phyloP scores from a whole-genome alignment of 495 filamentous ascomycete genomes.

The Xylaria intraflava region DNA sequence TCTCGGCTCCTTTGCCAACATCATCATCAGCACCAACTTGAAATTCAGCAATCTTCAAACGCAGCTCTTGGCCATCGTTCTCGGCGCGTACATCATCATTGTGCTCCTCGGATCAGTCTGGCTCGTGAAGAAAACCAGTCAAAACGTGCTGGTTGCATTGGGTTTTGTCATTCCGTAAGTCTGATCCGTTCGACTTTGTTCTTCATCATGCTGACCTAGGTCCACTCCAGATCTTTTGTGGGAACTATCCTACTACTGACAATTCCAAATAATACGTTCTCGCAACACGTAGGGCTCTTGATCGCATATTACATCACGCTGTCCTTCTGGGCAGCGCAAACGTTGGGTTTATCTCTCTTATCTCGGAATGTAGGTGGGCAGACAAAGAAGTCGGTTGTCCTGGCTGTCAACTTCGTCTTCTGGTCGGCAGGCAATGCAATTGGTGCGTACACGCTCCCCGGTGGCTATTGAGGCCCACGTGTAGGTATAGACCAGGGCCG shows the following conservation, averaged over 20 bases:
- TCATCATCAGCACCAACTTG: conserved; percentile 50
- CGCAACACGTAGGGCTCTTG: conserved; percentile 45
- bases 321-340: conserved; percentile 53
- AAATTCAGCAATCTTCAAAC: conserved; percentile 46
- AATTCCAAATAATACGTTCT: conserved; percentile 36
- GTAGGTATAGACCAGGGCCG: not conserved
- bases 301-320: conserved; percentile 52
- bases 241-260: conserved; percentile 53
- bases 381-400: conserved; percentile 47
- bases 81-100: conserved; percentile 64
- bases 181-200: not conserved
- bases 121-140: conserved; percentile 55
- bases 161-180: conserved; percentile 58
- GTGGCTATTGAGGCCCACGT: not conserved
- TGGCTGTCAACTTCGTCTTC: conserved; percentile 44
- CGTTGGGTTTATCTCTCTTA: conserved; percentile 46
- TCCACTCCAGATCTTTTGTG: conserved; percentile 38
- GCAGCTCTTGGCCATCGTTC: conserved; percentile 59
- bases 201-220: conserved; percentile 14
- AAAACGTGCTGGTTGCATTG: conserved; percentile 60
- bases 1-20: conserved; percentile 59
- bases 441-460: conserved; percentile 14
- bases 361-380: conserved; percentile 49
- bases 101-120: conserved; percentile 56
- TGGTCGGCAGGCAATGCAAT: conserved; percentile 48